Conservation (phyloP, 495 filamentous ascomycete genomes). For the Penicillium argentinense region DNA sequence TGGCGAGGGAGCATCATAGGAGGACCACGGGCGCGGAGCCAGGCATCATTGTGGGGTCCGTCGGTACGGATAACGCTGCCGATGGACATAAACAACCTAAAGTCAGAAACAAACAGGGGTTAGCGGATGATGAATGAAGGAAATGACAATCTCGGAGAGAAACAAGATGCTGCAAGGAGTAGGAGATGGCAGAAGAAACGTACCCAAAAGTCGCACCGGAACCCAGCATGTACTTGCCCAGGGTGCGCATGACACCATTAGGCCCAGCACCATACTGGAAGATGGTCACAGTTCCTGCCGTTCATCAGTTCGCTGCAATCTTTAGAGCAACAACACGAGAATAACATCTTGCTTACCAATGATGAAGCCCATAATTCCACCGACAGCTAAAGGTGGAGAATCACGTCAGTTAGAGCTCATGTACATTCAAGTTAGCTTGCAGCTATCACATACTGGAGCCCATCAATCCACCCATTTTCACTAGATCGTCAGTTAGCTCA, state of each 20-base stretch:
- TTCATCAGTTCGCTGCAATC: slow-evolving; percentile 12
- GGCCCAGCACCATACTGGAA: slow-evolving; percentile 90
- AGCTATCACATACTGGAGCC: slow-evolving; percentile 74
- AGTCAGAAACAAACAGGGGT: slow-evolving; percentile 4
- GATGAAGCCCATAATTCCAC: slow-evolving; percentile 95
- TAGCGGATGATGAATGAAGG: slow-evolving; percentile 1
- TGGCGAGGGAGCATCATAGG: slow-evolving; percentile 51
- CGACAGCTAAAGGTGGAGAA: slow-evolving; percentile 66
- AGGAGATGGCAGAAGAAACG: slow-evolving; percentile 16
- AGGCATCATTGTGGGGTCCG: slow-evolving; percentile 51
- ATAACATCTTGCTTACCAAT: slow-evolving; percentile 61
- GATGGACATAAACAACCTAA: slow-evolving; percentile 98
- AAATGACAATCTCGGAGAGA: neutral
- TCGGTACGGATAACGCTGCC: slow-evolving; percentile 94
- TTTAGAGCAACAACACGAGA: no score
- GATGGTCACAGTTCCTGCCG: slow-evolving; percentile 82
- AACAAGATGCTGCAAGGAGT: no score
- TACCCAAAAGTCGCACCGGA: slow-evolving; percentile 97
- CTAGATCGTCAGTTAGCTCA: slow-evolving; percentile 49
- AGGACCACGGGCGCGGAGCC: slow-evolving; percentile 46
- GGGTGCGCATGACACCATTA: slow-evolving; percentile 86
- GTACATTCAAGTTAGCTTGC: neutral
- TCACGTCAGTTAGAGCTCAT: slow-evolving; percentile 12
- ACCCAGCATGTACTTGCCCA: slow-evolving; percentile 97
- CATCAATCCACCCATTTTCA: slow-evolving; percentile 98